These are phyloP conservation scores for Perkinsela sp. DNA, from an alignment of 208 protist genomes.

Conservation along the genomic window DNA sequence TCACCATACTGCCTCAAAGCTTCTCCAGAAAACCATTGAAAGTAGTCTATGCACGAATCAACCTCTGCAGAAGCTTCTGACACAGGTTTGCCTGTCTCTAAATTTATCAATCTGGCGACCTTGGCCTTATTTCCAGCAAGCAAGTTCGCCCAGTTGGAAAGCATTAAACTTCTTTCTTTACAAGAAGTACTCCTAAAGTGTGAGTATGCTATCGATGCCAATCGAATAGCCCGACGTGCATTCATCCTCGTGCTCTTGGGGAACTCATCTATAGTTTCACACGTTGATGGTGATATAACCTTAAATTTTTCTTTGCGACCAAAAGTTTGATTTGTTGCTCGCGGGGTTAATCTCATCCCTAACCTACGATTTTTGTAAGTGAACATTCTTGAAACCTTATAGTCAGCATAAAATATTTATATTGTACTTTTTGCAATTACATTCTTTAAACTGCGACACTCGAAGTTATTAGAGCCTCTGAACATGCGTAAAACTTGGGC, in stretches of 20 bases:
- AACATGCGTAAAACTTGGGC: no score
- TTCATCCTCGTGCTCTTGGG: not conserved
- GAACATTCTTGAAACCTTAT: no score
- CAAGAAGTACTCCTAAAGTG: not conserved
- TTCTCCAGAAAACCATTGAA: slow-evolving; percentile 59
- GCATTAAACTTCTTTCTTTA: slow-evolving; percentile 15
- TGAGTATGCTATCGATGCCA: not conserved
- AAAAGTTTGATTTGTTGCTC: no score
- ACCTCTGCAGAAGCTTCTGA: slow-evolving; percentile 31
- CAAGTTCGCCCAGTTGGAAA: slow-evolving; percentile 26
- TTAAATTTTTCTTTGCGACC: no score
- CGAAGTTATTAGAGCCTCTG: no score
- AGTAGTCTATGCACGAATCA: slow-evolving; percentile 18
- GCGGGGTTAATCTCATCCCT: no score
- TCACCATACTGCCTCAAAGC: slow-evolving; percentile 41
- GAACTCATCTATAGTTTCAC: not conserved
- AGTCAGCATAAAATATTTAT: no score
- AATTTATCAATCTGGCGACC: slow-evolving; percentile 24
- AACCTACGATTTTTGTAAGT: no score
- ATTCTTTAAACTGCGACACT: no score
- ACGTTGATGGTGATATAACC: not conserved
- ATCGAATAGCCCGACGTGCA: not conserved
- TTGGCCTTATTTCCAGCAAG: slow-evolving; percentile 14
- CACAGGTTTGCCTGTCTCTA: slow-evolving; percentile 45
- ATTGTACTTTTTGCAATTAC: no score